phyloP scores from a whole-genome alignment of 2,329 filamentous ascomycete species.

The Epichloe hybrida region DNA sequence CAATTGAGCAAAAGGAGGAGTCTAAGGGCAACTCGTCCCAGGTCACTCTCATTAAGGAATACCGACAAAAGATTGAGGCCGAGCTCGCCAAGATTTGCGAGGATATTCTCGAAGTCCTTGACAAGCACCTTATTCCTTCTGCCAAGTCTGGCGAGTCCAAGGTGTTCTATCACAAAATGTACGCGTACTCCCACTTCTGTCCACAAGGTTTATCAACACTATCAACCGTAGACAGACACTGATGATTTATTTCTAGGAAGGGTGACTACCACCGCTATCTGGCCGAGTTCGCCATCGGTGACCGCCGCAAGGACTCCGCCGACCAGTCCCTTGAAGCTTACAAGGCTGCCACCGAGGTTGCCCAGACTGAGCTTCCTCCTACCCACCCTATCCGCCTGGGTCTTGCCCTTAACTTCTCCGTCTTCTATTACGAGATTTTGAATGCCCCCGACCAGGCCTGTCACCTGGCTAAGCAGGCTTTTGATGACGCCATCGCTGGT shows the following conservation, averaged over 20 bases:
- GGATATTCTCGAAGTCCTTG: slow-evolving; percentile 89
- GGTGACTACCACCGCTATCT: slow-evolving; percentile 99
- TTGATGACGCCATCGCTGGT: slow-evolving; percentile 91
- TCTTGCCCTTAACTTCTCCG: slow-evolving; percentile 96
- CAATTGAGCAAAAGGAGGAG: slow-evolving; percentile 99
- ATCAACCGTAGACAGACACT: neutral
- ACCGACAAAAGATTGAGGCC: slow-evolving; percentile 95
- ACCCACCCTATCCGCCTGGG: slow-evolving; percentile 97
- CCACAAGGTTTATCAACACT: neutral
- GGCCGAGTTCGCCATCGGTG: slow-evolving; percentile 87
- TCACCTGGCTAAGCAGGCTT: slow-evolving; percentile 97
- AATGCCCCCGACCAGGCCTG: slow-evolving; percentile 97
- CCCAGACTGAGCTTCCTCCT: slow-evolving; percentile 91
- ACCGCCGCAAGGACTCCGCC: slow-evolving; percentile 89
- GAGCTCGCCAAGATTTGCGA: slow-evolving; percentile 97
- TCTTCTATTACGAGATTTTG: slow-evolving; percentile 99
- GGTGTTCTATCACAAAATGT: slow-evolving; percentile 99
- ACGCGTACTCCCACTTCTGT: neutral
- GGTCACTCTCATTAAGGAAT: slow-evolving; percentile 88
- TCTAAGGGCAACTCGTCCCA: slow-evolving; percentile 93
- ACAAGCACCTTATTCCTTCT: slow-evolving; percentile 86
- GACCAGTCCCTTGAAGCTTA: slow-evolving; percentile 93
- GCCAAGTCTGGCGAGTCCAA: slow-evolving; percentile 95
- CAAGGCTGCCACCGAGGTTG: slow-evolving; percentile 93
- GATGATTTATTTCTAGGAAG: slow-evolving; percentile 52